Conservation (phyloP, 805 yeast species). For the Starmerella asiatica region DNA sequence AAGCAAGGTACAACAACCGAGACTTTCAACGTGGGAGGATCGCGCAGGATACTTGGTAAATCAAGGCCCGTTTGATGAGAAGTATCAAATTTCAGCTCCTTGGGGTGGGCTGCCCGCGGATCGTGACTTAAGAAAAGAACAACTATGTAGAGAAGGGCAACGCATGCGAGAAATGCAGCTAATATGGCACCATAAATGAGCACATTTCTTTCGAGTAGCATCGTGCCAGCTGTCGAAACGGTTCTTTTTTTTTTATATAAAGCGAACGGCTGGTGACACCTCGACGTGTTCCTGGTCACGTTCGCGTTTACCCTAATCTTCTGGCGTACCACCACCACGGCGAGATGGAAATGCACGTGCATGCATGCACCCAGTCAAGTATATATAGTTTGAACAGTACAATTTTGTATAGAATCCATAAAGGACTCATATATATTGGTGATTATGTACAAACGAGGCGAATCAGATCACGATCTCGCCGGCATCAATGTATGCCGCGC, state of each 20-base stretch:
- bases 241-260: too few species aligned
- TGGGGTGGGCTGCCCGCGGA: constrained; percentile 10
- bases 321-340: too few species aligned
- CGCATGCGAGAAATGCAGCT: neutral
- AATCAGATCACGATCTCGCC: constrained; percentile 21
- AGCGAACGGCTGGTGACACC: too few species aligned
- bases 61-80: constrained; percentile 3
- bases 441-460: neutral
- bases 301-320: too few species aligned
- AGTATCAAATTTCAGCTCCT: constrained; percentile 10
- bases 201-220: too few species aligned
- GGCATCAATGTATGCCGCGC: constrained; percentile 20
- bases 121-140: constrained; percentile 9
- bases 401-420: too few species aligned
- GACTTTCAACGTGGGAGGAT: constrained; percentile 34
- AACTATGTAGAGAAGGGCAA: constrained; percentile 3
- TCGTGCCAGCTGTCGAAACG: too few species aligned
- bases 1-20: constrained; percentile 88
- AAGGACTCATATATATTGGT: too few species aligned
- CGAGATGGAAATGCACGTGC: too few species aligned
- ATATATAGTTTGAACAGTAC: too few species aligned
- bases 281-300: too few species aligned
- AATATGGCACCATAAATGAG: neutral
- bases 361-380: too few species aligned
- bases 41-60: constrained; percentile 12